These are phyloP conservation scores for Malbranchea cinnamomea DNA, from an alignment of 2,329 filamentous ascomycete genomes.

Conservation along the genomic window DNA sequence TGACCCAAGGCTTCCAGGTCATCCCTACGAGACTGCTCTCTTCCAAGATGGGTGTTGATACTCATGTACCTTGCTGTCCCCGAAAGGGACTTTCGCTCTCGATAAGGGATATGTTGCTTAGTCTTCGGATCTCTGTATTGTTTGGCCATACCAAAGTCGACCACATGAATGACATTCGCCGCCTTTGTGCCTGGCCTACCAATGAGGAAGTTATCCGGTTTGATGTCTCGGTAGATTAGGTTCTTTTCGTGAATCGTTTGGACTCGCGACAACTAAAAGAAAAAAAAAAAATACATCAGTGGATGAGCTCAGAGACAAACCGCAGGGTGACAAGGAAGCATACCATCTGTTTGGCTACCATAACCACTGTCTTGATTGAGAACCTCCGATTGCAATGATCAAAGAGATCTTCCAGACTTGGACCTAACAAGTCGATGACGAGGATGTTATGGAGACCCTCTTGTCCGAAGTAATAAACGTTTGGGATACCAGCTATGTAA, in stretches of 20 bases:
- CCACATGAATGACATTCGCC: conserved; percentile 96
- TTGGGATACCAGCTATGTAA: conserved; percentile 75
- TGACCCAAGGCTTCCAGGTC: conserved; percentile 75
- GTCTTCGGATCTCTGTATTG: conserved; percentile 98
- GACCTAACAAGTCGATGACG: conserved; percentile 89
- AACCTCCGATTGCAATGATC: conserved; percentile 94
- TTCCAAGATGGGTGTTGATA: conserved; percentile 95
- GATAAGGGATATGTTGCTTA: conserved; percentile 96
- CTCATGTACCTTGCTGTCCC: conserved; percentile 98
- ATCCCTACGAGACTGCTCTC: conserved; percentile 90
- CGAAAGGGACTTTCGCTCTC: conserved; percentile 90
- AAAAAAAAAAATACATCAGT: conserved; percentile 15
- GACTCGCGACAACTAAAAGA: conserved; percentile 62
- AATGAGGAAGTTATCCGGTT: conserved; percentile 98
- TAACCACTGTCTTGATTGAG: conserved; percentile 92
- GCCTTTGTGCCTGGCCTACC: conserved; percentile 81
- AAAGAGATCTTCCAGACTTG: conserved; percentile 90
- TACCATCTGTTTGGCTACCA: conserved; percentile 99
- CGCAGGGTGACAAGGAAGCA: conserved; percentile 13
- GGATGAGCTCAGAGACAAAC: neutral
- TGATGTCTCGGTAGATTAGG: conserved; percentile 97
- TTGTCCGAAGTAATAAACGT: conserved; percentile 99
- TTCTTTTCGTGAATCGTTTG: conserved; percentile 97
- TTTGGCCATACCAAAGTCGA: conserved; percentile 99
- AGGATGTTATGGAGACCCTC: conserved; percentile 98